Base-by-base conservation (phyloP, 345 rosid genomes). In the Conringia planisiliqua region DNA sequence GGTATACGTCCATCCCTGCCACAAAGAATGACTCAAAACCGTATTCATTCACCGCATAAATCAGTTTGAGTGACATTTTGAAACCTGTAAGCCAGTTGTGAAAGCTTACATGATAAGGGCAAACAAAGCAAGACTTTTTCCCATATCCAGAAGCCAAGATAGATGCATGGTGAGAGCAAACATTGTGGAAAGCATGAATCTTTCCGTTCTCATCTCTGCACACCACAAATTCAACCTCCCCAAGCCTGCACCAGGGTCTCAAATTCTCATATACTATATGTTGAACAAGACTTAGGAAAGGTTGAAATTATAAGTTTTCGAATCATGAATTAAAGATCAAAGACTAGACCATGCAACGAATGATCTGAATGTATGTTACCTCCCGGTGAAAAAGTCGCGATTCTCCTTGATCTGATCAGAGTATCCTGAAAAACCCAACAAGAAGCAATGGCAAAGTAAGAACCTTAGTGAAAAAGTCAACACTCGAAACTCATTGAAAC, bases 81-180 rank as follows among this genome's bases (percentile, higher is more conserved):
- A 3, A 62, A 46, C 51, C 17, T 46, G 17, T 54, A 52, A 14
- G 16, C 16, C 6, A 1, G 0, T 26, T 12, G 55, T 12, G 20
- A 18, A 17, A 61, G 80, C 83, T 83, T 64, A 91, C 98, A 82
- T 91, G 98, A 76, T 91, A 91, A 75, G 96, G 98, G 85, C 97
- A 94, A 0, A 89, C 87, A 69, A 91, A 90, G 78, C 98, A 89
- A 44, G 96, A 83, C 63, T 78, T 91, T 35, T 76, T 81, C 56
- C 98, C 97, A 64, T 75, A 75, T 68, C 96, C 98, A 32, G 84
- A 80, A 0, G 91, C 93, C 75, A 93, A 88, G 78, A 93, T 82
- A 56, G 96, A 87, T 20, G 96, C 97, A 77, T 89, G 98, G 69
- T 93, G 98, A 57, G 97, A 86, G 66, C 98, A 91, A 16, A 91